Evolutionary conservation across 345 rosid species (phyloP), one percentile per base, ranked within the genome.

Genomic region (Orychophragmus violaceus): DNA sequence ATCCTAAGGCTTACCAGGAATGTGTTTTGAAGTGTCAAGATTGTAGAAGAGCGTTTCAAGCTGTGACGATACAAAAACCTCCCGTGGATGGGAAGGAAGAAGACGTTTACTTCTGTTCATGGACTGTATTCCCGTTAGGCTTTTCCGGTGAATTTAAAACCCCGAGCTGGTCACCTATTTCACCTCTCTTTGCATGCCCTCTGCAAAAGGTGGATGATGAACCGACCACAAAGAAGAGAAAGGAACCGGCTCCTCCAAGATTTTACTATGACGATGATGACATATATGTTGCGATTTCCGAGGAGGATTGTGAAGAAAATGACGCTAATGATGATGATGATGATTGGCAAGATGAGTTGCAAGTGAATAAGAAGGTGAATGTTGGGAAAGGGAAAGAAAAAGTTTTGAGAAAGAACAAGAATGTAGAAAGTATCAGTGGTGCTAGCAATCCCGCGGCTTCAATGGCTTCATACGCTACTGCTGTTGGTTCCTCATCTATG

Each of bases 21-120:
- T 91, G 97, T 29, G 70, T 81, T 3, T 77, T 94, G 42, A 82
- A 71, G 61, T 94, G 99, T 72, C 95, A 88, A 74, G 79, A 76
- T 2, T 91, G 99, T 66, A 80, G 75, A 70, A 78, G 97, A 70
- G 90, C 93, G 27, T 94, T 87, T 52, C 88, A 94, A 68, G 99
- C 88, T 6, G 89, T 77, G 65, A 69, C 8, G 23, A 76, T 87
- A 51, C 79, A 83, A 3, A 60, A 86, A 22, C 96, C 97, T 36
- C 96, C 95, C 0, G 75, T 87, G 60, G 52, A 81, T 0, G 86
- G 82, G 64, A 85, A 88, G 59, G 88, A 75, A n/a, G 86, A 88
- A 45, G 87, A 83, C 18, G 52, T 73, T 33, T 76, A 82, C 85
- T 88, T 87, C 62, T 80, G 85, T 64, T 81, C 87, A 49, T 90